Evolutionary conservation across 2,329 filamentous ascomycete genomes (phyloP), one percentile per base, ranked within the genome.

Genomic region (Lecanicillium sp.): DNA sequence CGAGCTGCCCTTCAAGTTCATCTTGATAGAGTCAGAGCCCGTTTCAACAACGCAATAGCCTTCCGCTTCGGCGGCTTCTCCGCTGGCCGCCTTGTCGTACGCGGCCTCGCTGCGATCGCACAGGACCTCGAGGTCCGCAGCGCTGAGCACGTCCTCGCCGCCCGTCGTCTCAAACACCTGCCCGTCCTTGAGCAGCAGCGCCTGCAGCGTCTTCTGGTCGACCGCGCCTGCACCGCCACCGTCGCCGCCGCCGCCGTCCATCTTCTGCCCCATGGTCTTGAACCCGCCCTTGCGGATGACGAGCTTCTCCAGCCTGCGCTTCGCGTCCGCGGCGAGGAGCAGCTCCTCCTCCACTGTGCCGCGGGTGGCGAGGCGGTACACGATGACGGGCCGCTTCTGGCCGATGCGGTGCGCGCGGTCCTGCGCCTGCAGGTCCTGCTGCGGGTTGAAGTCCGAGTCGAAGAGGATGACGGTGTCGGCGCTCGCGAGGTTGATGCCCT

Each of bases 371-470:
- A 98, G 83, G 1, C 93, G 85, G 65, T 94, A 98, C 1, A 98
- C 86, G 17, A 98, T 81, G 1, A 98, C 93, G 0, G 93, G 93
- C 2, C 84, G 78, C 1, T 84, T 95, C 64, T 98, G 93, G 0
- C 93, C 93, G 53, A 98, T 97, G 11, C 93, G 82, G 62, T 98
- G 93, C 1, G 88, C 90, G 5, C 93, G 87, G 60, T 98, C 93
- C 66, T 97, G 93, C 0, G 93, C 93, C 62, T 98, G 93, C 0
- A 98, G 74, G 64, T 98, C 93, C 61, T 96, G 91, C 63, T 98
- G 93, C 0, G 93, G 93, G 58, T 98, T 98, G 83, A 91, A 96
- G 59, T 95, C 79, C 2, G 69, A 74, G 64, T 97, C 91, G 56
- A 93, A 97, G 0, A 97, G 73, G 38, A 97, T 86, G 10, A 96